Evolutionary conservation across 192 early-diverging fungal genomes (phyloP).

Genomic region (Dissophora ornata): DNA sequence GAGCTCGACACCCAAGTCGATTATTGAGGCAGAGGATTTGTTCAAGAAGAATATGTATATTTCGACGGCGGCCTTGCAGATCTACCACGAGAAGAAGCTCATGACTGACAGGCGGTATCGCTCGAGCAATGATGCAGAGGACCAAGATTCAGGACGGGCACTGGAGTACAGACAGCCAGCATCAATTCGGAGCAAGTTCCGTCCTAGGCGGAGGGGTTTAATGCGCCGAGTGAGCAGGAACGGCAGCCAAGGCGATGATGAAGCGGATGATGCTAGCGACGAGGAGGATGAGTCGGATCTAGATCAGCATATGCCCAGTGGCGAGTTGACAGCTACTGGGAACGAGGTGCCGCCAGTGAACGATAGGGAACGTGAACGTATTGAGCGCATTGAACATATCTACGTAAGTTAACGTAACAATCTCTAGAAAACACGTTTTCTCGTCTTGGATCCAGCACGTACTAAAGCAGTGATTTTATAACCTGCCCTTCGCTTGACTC

Average conservation of each 20-base stretch:
- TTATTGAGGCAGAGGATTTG: constrained; percentile 62
- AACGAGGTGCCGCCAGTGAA: constrained; percentile 22
- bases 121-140: constrained; percentile 29
- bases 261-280: constrained; percentile 25
- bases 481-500: not conserved
- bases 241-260: constrained; percentile 51
- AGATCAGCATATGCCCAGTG: not conserved
- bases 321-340: not conserved
- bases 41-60: constrained; percentile 64
- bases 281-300: constrained; percentile 34
- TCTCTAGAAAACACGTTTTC: not conserved
- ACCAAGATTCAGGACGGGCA: constrained; percentile 37
- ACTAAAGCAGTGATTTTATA: too few relatives aligned
- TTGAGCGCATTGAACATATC: constrained; percentile 61
- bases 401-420: constrained; percentile 57
- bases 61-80: constrained; percentile 57
- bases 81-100: constrained; percentile 58
- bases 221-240: constrained; percentile 30
- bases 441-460: too few relatives aligned
- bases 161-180: constrained; percentile 46
- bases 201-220: constrained; percentile 23
- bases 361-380: constrained; percentile 45
- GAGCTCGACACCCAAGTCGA: constrained; percentile 57
- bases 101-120: constrained; percentile 50
- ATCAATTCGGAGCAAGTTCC: constrained; percentile 19